Evolutionary conservation across 139 green algal species (phyloP).

Genomic region (Micractinium conductrix): DNA sequence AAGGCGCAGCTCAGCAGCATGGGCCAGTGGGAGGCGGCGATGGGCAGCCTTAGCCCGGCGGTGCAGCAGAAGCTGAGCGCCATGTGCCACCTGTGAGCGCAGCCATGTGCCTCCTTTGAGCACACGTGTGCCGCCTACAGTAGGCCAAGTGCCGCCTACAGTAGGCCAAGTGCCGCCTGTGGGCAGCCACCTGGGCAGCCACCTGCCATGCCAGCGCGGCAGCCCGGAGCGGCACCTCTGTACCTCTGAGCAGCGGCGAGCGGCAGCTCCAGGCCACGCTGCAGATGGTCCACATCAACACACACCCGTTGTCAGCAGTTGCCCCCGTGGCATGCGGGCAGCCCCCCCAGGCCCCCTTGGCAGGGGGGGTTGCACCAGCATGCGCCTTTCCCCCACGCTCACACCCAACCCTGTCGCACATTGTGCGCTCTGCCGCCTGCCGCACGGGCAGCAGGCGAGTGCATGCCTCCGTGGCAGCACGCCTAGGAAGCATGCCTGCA

Average conservation of each 20-base stretch:
- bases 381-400: too few species aligned
- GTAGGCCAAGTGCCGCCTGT: not conserved
- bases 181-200: too few species aligned
- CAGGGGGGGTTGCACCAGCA: too few species aligned
- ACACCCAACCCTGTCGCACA: not conserved
- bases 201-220: too few species aligned
- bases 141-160: not conserved
- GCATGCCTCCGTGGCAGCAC: not conserved
- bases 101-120: not conserved
- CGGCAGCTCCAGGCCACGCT: too few species aligned
- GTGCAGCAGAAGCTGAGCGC: constrained; percentile 61
- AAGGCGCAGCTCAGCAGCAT: constrained; percentile 39
- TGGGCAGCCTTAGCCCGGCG: constrained; percentile 42
- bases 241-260: not conserved
- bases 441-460: not conserved
- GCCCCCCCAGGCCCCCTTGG: too few species aligned
- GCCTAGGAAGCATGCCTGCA: too few species aligned
- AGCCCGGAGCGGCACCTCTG: too few species aligned
- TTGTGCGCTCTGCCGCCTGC: not conserved
- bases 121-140: too few species aligned
- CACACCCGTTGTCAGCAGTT: too few species aligned
- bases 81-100: constrained; percentile 47
- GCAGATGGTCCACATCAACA: too few species aligned
- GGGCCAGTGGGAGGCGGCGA: constrained; percentile 51
- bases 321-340: too few species aligned